Percentiles rank a stretch among this genome's conserved stretches.
Conservation (phyloP, 768 basidiomycete genomes). For the Mycena floridula region DNA sequence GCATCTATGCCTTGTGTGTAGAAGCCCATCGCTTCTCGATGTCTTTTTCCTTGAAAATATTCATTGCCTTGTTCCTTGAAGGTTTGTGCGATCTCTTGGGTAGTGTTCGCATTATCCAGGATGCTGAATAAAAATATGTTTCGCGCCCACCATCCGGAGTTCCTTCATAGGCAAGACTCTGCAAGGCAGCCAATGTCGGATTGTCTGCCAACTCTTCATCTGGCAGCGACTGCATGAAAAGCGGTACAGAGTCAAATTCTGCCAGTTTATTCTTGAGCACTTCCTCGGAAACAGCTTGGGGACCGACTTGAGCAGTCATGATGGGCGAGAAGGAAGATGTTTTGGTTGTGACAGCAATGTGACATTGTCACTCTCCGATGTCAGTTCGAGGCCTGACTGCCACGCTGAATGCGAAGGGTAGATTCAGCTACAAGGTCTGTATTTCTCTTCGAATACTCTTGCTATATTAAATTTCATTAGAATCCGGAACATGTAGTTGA, state of each 20-base stretch:
- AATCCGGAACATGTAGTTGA: slow-evolving; percentile 70
- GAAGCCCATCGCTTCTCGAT: slow-evolving; percentile 82
- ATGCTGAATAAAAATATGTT: background rate
- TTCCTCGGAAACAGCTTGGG: slow-evolving; percentile 25
- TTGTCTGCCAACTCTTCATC: slow-evolving; percentile 55
- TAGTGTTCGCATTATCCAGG: background rate
- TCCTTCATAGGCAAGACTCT: slow-evolving; percentile 83
- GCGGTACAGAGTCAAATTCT: slow-evolving; percentile 60
- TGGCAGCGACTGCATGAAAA: slow-evolving; percentile 92
- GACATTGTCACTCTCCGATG: no score
- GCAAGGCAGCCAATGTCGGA: slow-evolving; percentile 70
- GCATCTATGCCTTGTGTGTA: slow-evolving; percentile 89
- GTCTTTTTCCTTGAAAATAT: slow-evolving; percentile 82
- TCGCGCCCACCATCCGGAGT: slow-evolving; percentile 83
- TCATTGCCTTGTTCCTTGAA: slow-evolving; percentile 97
- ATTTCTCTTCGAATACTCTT: background rate
- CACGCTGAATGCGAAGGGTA: slow-evolving; percentile 55
- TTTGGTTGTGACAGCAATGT: no score
- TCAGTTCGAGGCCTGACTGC: slow-evolving; percentile 44
- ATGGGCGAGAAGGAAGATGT: no score
- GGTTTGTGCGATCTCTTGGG: slow-evolving; percentile 77
- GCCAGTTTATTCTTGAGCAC: slow-evolving; percentile 33
- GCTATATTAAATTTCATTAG: background rate
- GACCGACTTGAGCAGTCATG: no score
- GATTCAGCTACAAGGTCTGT: slow-evolving; percentile 56